A percentile compares a stretch with the other conserved stretches of the same genome.
Evolutionary conservation across 257 asterid species (phyloP).

Genomic region (Paulownia fortunei): DNA sequence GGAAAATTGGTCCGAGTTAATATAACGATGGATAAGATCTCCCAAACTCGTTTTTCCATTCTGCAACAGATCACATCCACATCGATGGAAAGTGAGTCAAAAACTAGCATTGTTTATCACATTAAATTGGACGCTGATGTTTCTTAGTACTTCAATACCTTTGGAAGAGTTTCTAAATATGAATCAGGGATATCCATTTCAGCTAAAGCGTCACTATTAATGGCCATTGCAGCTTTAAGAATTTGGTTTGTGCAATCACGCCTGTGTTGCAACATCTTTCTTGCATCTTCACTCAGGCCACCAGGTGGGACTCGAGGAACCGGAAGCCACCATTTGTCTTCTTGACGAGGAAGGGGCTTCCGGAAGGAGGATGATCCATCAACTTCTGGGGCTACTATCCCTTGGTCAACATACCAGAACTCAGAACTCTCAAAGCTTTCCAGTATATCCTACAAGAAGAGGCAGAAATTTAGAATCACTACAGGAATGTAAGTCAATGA

Average conservation of each 20-base stretch:
- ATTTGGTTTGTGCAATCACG: constrained; percentile 82
- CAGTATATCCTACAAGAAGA: constrained; percentile 59
- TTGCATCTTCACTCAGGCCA: constrained; percentile 62
- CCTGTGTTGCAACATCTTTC: constrained; percentile 60
- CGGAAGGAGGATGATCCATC: constrained; percentile 61
- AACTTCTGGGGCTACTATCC: constrained; percentile 50
- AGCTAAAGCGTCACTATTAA: constrained; percentile 62
- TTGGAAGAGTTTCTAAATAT: constrained; percentile 70
- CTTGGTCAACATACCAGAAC: constrained; percentile 89
- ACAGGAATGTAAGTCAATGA: neutral
- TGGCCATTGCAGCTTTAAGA: constrained; percentile 85
- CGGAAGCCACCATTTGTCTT: constrained; percentile 91
- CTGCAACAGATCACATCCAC: constrained; percentile 41
- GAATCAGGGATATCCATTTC: constrained; percentile 76
- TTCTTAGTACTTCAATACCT: constrained; percentile 42
- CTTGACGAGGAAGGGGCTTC: constrained; percentile 59
- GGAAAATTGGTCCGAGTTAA: constrained; percentile 61
- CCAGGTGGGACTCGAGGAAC: constrained; percentile 73
- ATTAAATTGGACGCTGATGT: neutral
- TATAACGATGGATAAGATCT: constrained; percentile 61
- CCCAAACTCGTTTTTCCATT: constrained; percentile 72
- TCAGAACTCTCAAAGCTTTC: constrained; percentile 61
- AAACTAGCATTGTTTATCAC: neutral
- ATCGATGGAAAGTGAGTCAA: neutral
- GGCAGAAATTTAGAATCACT: neutral